Base-by-base conservation (phyloP, 2,329 filamentous ascomycete genomes). In the Grosmannia huntii region DNA sequence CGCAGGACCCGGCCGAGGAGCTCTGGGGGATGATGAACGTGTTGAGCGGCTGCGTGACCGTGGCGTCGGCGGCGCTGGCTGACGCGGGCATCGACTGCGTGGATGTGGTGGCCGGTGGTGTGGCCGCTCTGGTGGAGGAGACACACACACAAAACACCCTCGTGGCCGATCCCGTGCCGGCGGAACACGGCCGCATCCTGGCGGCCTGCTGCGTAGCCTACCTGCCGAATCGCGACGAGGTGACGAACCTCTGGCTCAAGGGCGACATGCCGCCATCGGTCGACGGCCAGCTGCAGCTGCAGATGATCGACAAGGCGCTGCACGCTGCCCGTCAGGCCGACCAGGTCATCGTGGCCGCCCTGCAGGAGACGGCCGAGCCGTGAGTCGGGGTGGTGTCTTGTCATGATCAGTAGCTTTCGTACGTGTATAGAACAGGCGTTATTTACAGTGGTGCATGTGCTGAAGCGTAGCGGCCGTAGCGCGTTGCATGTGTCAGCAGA, bases 41-140 rank as follows among this genome's bases (percentile, higher is more conserved):
- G 51, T 75, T 99, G 23, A 86, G 90, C 28, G 90, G 90, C 1
- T 96, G 91, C 68, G 90, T 99, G 65, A 97, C 90, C 0, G 92
- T 95, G 58, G 90, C 92, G 11, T 91, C 90, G 57, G 92, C 92
- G 11, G 94, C 94, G 16, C 84, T 99, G 67, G 88, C 87, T 3
- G 94, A 99, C 73, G 94, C 94, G 1, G 90, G 90, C 10, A 96
- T 99, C 61, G 94, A 99, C 68, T 96, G 90, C 68, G 85, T 97
- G 53, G 94, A 96, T 73, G 81, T 92, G 36, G 86, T 96, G 21
- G 83, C 87, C 33, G 94, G 91, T 11, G 94, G 94, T 31, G 89
- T 97, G 48, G 90, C 92, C 33, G 92, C 90, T 4, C 71, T 95
- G 63, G 72, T 66, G 59, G 66, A 68, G 58, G 66, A 67, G 51